These are phyloP conservation scores for Arachis hypogaea DNA, from an alignment of 306 rosid genomes.

Conservation along the genomic window DNA sequence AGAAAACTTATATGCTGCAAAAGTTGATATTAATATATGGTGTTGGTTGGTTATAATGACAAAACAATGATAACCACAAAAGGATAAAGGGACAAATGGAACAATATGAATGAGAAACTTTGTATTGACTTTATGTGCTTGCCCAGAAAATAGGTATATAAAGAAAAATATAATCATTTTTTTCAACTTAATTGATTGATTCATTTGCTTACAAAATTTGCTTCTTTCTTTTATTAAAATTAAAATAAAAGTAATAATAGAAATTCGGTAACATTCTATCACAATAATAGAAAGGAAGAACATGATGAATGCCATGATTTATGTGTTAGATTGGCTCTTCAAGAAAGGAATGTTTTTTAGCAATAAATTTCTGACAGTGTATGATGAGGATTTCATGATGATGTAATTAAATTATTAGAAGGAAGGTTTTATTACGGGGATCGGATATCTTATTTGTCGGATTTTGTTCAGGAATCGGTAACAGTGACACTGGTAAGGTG, in stretches of 20 bases:
- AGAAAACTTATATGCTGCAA: slow-evolving; percentile 22
- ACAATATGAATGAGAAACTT: slow-evolving; percentile 32
- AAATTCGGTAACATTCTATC: not conserved
- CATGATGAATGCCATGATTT: slow-evolving; percentile 34
- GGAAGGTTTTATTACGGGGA: no score
- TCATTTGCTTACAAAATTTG: no score
- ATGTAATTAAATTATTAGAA: no score
- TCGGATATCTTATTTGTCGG: no score
- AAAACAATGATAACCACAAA: slow-evolving; percentile 46
- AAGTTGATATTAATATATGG: slow-evolving; percentile 31
- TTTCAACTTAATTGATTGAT: no score
- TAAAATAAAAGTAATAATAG: no score
- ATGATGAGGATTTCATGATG: no score
- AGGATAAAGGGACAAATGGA: slow-evolving; percentile 51
- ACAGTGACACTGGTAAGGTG: no score
- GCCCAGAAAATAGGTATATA: not conserved
- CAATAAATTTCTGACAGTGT: no score
- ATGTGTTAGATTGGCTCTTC: slow-evolving; percentile 23
- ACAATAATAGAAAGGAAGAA: slow-evolving; percentile 15
- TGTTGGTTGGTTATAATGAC: slow-evolving; percentile 44
- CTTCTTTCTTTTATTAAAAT: no score
- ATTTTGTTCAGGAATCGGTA: no score
- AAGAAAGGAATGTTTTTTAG: not conserved
- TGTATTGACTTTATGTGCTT: slow-evolving; percentile 29
- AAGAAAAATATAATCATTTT: no score